Evolutionary conservation across 768 basidiomycete genomes (phyloP).

Genomic region (Pisolithus microcarpus): DNA sequence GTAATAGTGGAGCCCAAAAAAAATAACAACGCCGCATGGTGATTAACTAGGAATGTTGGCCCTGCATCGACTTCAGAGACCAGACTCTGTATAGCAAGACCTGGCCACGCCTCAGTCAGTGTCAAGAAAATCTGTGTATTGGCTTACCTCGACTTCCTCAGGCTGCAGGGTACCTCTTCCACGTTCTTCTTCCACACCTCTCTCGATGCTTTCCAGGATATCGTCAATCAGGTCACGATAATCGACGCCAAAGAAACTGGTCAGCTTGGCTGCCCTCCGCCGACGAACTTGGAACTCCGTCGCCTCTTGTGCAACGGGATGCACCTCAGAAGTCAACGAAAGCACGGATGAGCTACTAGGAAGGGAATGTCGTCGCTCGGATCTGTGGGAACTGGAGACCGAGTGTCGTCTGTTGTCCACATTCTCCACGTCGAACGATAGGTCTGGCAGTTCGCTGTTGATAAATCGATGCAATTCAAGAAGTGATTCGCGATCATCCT

Average conservation of each 20-base stretch:
- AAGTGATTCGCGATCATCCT: constrained; percentile 75
- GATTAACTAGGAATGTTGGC: constrained; percentile 8
- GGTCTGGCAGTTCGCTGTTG: constrained; percentile 25
- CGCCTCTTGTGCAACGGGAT: constrained; percentile 35
- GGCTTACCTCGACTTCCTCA: constrained; percentile 66
- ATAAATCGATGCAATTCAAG: constrained; percentile 69
- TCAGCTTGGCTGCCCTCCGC: constrained; percentile 73
- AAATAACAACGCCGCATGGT: constrained; percentile 1
- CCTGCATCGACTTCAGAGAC: constrained; percentile 21
- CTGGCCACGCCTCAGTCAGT: constrained; percentile 27
- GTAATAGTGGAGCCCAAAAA: constrained; percentile 2
- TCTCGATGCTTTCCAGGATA: constrained; percentile 76
- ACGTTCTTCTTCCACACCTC: constrained; percentile 63
- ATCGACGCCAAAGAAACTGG: constrained; percentile 82
- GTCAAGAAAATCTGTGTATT: neutral
- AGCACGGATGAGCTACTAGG: constrained; percentile 56
- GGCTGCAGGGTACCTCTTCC: constrained; percentile 54
- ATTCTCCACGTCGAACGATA: constrained; percentile 17
- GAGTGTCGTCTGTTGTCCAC: constrained; percentile 20
- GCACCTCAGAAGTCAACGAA: constrained; percentile 49
- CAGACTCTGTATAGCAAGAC: constrained; percentile 37
- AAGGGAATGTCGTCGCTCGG: constrained; percentile 65
- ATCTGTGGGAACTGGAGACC: constrained; percentile 37
- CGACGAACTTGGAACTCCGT: constrained; percentile 61
- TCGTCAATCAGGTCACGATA: constrained; percentile 73